A percentile compares a stretch with the other conserved stretches of the same genome.
Evolutionary conservation across 2,329 filamentous ascomycete genomes (phyloP).

Genomic region (Stachybotrys chlorohalonatus): DNA sequence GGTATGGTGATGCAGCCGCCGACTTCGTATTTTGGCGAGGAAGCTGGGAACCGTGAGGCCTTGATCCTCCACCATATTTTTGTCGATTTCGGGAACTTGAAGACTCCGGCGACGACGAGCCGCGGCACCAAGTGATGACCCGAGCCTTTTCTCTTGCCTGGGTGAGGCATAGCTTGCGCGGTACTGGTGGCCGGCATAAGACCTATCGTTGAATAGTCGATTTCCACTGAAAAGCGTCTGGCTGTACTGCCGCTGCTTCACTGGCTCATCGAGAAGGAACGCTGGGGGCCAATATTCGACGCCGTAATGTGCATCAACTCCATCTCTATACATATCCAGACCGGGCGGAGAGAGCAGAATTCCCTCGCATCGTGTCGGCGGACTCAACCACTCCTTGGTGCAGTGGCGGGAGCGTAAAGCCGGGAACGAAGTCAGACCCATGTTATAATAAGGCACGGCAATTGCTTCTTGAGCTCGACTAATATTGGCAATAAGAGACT

Average conservation of each 20-base stretch:
- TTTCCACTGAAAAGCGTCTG: conserved; percentile 10
- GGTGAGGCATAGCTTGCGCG: not conserved
- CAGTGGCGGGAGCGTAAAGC: conserved; percentile 19
- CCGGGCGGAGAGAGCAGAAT: conserved; percentile 3
- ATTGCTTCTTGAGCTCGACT: conserved; percentile 8
- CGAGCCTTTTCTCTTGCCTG: conserved; percentile 8
- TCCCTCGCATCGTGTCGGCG: conserved; percentile 6
- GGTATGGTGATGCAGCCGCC: conserved; percentile 12
- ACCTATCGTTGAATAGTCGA: conserved; percentile 10
- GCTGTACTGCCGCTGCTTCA: conserved; percentile 6
- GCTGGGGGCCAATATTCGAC: conserved; percentile 3
- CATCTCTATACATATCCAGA: conserved; percentile 17
- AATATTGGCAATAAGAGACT: conserved; percentile 10
- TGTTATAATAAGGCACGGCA: conserved; percentile 8
- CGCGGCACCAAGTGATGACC: conserved; percentile 13
- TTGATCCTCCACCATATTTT: conserved; percentile 2
- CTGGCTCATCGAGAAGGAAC: conserved; percentile 5
- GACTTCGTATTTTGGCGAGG: conserved; percentile 17
- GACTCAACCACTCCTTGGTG: conserved; percentile 22
- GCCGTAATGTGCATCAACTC: conserved; percentile 20
- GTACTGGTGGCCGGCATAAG: conserved; percentile 1
- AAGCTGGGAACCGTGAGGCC: conserved; percentile 13
- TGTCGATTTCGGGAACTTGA: conserved; percentile 3
- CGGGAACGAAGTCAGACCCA: conserved; percentile 25
- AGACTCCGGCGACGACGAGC: conserved; percentile 16